Percentiles rank a stretch among this genome's conserved stretches.
These are phyloP conservation scores for Epichloe brachyelytri DNA, from an alignment of 2,329 filamentous ascomycete species.

Conservation along the genomic window DNA sequence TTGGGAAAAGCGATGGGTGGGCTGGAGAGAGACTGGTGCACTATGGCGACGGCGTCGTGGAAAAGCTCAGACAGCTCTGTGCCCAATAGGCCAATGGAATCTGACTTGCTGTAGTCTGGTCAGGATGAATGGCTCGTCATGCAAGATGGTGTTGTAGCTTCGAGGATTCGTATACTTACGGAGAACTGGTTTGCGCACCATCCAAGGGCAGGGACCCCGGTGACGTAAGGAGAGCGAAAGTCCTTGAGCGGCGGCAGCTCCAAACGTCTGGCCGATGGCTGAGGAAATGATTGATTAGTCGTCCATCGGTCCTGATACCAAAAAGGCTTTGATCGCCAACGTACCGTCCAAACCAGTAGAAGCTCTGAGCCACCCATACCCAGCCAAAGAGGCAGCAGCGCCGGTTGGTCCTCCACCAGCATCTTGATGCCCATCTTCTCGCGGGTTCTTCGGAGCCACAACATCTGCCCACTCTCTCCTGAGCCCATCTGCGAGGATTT, in stretches of 20 bases:
- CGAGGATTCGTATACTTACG: slow-evolving; percentile 8
- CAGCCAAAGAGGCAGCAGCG: slow-evolving; percentile 22
- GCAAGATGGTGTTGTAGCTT: background rate
- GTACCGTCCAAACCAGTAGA: slow-evolving; percentile 25
- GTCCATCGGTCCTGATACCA: no score
- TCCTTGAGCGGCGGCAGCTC: slow-evolving; percentile 14
- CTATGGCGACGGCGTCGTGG: slow-evolving; percentile 8
- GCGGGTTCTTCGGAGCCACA: slow-evolving; percentile 29
- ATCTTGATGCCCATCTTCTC: slow-evolving; percentile 33
- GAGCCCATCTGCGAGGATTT: slow-evolving; percentile 35
- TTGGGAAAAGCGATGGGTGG: slow-evolving; percentile 1
- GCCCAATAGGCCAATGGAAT: slow-evolving; percentile 12
- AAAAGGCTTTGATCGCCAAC: slow-evolving; percentile 1
- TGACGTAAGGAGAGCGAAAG: slow-evolving; percentile 19
- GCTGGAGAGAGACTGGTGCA: slow-evolving; percentile 5
- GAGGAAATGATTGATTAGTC: background rate
- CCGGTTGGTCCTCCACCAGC: slow-evolving; percentile 24
- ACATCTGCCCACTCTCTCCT: slow-evolving; percentile 29
- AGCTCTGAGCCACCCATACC: slow-evolving; percentile 29
- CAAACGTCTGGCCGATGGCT: slow-evolving; percentile 11
- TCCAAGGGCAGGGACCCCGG: slow-evolving; percentile 5
- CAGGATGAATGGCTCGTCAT: background rate
- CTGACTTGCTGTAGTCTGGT: slow-evolving; percentile 8
- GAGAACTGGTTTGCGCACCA: slow-evolving; percentile 8
- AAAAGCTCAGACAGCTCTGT: slow-evolving; percentile 15